Evolutionary conservation across 768 basidiomycete genomes (phyloP).

Genomic region (Agrocybe pediades): DNA sequence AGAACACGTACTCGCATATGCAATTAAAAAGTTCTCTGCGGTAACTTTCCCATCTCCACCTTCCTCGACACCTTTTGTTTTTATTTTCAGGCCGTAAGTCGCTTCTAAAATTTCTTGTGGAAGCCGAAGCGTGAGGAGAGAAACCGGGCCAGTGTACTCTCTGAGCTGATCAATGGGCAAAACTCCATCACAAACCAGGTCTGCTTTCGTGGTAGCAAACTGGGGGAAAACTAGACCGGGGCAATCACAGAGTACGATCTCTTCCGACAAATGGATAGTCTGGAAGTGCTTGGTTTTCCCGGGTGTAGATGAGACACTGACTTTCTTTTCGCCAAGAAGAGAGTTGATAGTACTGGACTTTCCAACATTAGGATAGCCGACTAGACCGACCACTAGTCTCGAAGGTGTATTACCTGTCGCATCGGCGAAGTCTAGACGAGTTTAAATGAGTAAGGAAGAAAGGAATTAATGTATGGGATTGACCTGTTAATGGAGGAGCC

Average conservation of each 20-base stretch:
- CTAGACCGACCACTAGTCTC: conserved; percentile 83
- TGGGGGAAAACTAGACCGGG: conserved; percentile 98
- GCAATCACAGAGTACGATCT: conserved; percentile 92
- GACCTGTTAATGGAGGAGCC: conserved; percentile 74
- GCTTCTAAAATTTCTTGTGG: conserved; percentile 86
- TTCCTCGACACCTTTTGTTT: conserved; percentile 65
- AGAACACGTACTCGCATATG: conserved; percentile 84
- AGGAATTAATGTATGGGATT: conserved; percentile 17
- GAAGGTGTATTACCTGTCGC: conserved; percentile 54
- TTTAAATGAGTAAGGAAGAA: neutral
- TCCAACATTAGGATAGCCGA: conserved; percentile 98
- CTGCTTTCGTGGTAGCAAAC: conserved; percentile 95
- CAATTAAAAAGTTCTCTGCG: conserved; percentile 79
- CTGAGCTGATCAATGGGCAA: conserved; percentile 96
- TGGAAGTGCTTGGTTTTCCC: conserved; percentile 99
- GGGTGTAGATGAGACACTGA: conserved; percentile 96
- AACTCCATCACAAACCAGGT: conserved; percentile 95
- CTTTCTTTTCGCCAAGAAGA: conserved; percentile 93
- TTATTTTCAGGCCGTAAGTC: conserved; percentile 84
- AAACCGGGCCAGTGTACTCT: conserved; percentile 85
- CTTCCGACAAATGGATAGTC: conserved; percentile 90
- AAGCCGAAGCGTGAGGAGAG: conserved; percentile 76
- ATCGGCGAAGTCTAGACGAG: conserved; percentile 57
- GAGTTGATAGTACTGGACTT: conserved; percentile 99
- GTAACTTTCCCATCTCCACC: conserved; percentile 78